phyloP scores from a whole-genome alignment of 192 early-diverging fungal species.

The Umbelopsis isabellina region DNA sequence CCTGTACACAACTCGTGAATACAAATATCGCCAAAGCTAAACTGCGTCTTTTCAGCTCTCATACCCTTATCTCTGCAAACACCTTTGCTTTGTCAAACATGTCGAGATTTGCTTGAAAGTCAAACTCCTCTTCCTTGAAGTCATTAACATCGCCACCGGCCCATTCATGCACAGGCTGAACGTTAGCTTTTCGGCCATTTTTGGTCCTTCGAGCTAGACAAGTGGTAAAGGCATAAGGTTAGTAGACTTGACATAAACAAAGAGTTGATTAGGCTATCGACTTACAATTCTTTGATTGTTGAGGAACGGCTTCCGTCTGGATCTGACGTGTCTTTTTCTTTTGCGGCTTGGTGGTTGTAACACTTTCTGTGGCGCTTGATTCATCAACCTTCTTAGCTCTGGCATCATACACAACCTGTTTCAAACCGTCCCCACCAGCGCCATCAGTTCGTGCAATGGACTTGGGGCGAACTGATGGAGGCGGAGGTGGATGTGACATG shows the following conservation, averaged over 20 bases:
- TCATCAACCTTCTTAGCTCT: constrained; percentile 13
- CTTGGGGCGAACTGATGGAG: neutral
- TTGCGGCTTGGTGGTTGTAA: neutral
- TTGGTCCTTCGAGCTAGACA: neutral
- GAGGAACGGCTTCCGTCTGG: neutral
- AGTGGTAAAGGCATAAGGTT: too few species aligned
- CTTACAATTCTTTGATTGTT: neutral
- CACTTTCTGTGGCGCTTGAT: constrained; percentile 12
- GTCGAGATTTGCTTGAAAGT: constrained; percentile 63
- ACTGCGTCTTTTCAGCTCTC: neutral
- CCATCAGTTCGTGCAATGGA: neutral
- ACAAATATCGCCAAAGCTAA: neutral
- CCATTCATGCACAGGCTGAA: constrained; percentile 47
- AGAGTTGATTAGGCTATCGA: too few species aligned
- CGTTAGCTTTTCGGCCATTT: neutral
- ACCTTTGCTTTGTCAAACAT: constrained; percentile 73
- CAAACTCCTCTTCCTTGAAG: constrained; percentile 66
- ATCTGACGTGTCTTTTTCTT: neutral
- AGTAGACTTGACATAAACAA: too few species aligned
- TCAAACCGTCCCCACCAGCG: neutral
- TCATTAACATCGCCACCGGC: constrained; percentile 61
- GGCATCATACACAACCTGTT: constrained; percentile 2
- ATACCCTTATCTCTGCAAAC: constrained; percentile 48
- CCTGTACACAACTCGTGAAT: constrained; percentile 34
- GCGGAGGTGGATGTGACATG: neutral